These are phyloP conservation scores for Lippia alba DNA, from an alignment of 305 asterid genomes.

Conservation along the genomic window DNA sequence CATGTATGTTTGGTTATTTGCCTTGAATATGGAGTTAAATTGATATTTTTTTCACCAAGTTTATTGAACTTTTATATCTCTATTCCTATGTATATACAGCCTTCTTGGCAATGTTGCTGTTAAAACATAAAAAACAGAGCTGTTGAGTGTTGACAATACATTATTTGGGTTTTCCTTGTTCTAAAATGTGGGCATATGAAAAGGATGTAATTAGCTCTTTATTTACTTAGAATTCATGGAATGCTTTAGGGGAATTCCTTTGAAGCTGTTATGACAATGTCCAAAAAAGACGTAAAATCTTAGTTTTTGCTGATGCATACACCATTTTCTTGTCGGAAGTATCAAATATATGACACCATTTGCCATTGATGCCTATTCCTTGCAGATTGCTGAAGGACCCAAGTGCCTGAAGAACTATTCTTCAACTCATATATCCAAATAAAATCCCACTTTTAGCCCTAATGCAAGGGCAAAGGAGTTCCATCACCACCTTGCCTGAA, in stretches of 20 bases:
- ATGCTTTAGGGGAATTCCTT: neutral
- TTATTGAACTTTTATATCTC: neutral
- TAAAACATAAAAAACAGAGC: neutral
- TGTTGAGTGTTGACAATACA: constrained; percentile 25
- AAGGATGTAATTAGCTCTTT: neutral
- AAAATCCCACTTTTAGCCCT: constrained; percentile 38
- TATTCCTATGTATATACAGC: constrained; percentile 9
- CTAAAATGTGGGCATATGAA: constrained; percentile 22
- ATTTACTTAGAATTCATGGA: neutral
- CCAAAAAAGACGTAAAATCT: neutral
- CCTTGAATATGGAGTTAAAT: constrained; percentile 15
- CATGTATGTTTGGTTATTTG: neutral
- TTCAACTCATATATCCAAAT: constrained; percentile 22
- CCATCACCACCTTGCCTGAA: constrained; percentile 66
- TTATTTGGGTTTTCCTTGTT: constrained; percentile 27
- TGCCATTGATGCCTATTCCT: constrained; percentile 16
- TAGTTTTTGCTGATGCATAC: neutral
- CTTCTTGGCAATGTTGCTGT: constrained; percentile 38
- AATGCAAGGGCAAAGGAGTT: constrained; percentile 88
- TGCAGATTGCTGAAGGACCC: constrained; percentile 47
- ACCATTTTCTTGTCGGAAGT: neutral
- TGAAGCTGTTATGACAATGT: no score
- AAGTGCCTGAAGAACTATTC: constrained; percentile 15
- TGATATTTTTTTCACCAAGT: neutral
- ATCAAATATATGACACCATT: neutral